These are phyloP conservation scores for Sextonia rubra DNA, from an alignment of 164 flowering plant species.

Conservation along the genomic window DNA sequence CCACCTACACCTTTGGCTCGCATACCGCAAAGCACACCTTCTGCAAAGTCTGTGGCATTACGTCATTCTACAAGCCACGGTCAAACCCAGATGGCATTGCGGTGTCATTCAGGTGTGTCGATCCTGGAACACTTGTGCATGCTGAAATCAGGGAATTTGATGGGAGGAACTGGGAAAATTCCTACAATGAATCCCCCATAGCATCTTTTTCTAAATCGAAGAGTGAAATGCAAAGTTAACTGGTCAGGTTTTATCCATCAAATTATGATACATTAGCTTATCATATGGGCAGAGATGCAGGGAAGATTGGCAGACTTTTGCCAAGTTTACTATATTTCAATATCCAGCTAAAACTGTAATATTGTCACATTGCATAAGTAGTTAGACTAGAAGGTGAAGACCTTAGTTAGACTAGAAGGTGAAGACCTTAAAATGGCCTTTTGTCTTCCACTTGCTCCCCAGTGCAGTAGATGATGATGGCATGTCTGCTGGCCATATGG, in stretches of 20 bases:
- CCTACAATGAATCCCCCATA: conserved; percentile 39
- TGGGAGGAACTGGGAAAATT: conserved; percentile 74
- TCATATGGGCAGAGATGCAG: too few species aligned
- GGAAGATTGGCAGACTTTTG: too few species aligned
- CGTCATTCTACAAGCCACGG: conserved; percentile 78
- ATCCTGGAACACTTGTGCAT: conserved; percentile 65
- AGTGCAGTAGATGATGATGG: too few species aligned
- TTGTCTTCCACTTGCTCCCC: too few species aligned
- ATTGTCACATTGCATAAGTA: too few species aligned
- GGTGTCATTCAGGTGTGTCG: conserved; percentile 56
- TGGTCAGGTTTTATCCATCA: background rate
- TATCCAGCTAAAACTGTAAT: too few species aligned
- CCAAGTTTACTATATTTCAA: too few species aligned
- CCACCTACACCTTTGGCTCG: conserved; percentile 84
- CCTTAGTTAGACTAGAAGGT: too few species aligned
- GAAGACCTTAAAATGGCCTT: too few species aligned
- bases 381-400: too few species aligned
- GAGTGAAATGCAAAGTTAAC: background rate
- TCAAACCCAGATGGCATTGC: conserved; percentile 83
- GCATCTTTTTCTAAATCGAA: conserved; percentile 47
- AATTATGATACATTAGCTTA: background rate
- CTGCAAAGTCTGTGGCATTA: conserved; percentile 86
- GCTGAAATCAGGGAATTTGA: conserved; percentile 63
- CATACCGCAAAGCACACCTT: conserved; percentile 85
- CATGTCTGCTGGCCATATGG: too few species aligned